Base-by-base conservation (phyloP, 2,329 filamentous ascomycete species). In the Blastomyces gilchristii region DNA sequence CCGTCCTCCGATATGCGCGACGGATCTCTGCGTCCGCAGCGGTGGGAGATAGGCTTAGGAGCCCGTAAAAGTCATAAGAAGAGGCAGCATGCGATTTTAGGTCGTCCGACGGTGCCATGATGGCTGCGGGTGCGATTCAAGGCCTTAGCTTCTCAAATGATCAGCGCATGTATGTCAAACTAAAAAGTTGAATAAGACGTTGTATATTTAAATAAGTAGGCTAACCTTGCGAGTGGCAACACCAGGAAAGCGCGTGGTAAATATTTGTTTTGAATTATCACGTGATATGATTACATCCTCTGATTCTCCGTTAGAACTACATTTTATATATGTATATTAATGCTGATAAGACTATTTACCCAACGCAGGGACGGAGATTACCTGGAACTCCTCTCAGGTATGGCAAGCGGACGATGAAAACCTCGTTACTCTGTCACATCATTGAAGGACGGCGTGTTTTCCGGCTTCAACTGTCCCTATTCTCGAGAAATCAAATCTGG, bases 1-100 rank as follows among this genome's bases (percentile, higher is more conserved):
- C 91, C 39, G 87, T 87, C 70, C 90, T 89, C 64, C 91, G 85
- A 81, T 93, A 97, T 54, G 90, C 91, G 68, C 88, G 86, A 67
- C 90, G 87, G 70, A 96, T 87, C 66, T 91, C 88, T n/a, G 85
- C 78, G 63, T 88, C 87, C 25, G 82, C 77, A 0, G 87, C 84
- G 22, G 86, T 82, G 25, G 85, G 80, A 63, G 85, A 79, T 59
- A 94, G 80, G 62, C 83, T 83, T 18, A 96, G 83, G 34, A 96
- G 82, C 34, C 83, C 85, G 78, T 94, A 96, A 67, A 93, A 88
- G 75, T 96, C 90, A 68, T 85, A 74, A 63, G 82, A 79, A n/a
- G 82, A 79, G 62, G 81, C 78, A 52, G 86, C 85, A 69, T 85
- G 84, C 65, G 85, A 83, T 72, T 82, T 76, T 52, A 79, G 74